phyloP scores from a whole-genome alignment of 768 basidiomycete genomes.

The Royoungia palumana region DNA sequence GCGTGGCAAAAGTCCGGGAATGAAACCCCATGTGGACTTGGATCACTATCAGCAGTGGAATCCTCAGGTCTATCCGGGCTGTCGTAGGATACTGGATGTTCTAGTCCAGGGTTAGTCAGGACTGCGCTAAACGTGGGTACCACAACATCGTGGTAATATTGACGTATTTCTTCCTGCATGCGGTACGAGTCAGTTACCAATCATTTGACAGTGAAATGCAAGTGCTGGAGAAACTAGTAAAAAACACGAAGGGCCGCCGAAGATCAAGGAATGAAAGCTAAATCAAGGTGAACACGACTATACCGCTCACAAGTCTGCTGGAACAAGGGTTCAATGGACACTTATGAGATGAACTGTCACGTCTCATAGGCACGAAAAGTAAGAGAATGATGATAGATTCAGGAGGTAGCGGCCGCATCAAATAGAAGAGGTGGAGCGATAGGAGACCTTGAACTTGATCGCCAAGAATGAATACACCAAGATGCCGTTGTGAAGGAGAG shows the following conservation, averaged over 20 bases:
- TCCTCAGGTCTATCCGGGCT: background rate
- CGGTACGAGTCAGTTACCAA: conserved; percentile 18
- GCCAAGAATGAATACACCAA: conserved; percentile 9
- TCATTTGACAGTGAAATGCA: conserved; percentile 7
- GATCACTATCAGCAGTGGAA: background rate
- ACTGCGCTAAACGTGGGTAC: conserved; percentile 28
- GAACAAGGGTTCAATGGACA: conserved; percentile 18
- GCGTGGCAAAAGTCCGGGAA: conserved; percentile 32
- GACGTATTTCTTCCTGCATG: conserved; percentile 34
- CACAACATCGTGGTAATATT: conserved; percentile 29
- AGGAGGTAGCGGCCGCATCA: conserved; percentile 5
- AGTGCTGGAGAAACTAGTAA: conserved; percentile 1
- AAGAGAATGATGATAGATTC: conserved; percentile 2
- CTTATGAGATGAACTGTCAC: conserved; percentile 6
- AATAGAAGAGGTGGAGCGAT: conserved; percentile 3
- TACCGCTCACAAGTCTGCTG: background rate
- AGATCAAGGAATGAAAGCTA: conserved; percentile 6
- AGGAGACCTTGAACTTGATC: conserved; percentile 2
- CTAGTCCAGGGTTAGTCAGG: conserved; percentile 6
- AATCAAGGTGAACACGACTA: conserved; percentile 9
- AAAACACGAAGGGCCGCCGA: conserved; percentile 4
- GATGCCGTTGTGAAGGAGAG: conserved; percentile 2
- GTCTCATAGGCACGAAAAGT: conserved; percentile 6
- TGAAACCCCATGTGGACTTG: conserved; percentile 15
- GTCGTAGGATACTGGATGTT: background rate